These are phyloP conservation scores for Aspergillus fructus DNA, from an alignment of 2,329 filamentous ascomycete genomes.

Conservation along the genomic window DNA sequence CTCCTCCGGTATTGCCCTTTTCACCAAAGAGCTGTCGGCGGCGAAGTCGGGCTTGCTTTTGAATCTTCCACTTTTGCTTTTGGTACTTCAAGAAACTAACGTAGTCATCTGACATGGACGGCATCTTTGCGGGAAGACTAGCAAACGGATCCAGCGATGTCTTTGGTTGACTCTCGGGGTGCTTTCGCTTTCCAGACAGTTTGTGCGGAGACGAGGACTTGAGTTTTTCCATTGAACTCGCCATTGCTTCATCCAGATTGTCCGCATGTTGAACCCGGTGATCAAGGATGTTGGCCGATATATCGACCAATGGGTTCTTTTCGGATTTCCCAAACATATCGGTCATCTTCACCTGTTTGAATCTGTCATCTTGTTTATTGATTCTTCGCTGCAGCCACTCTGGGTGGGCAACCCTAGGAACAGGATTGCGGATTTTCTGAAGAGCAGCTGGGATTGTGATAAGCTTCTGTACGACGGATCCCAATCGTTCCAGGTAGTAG, in stretches of 20 bases:
- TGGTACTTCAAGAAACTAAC: constrained; percentile 86
- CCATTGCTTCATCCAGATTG: constrained; percentile 73
- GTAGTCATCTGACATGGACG: constrained; percentile 82
- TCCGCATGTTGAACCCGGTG: constrained; percentile 55
- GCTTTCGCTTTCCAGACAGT: constrained; percentile 68
- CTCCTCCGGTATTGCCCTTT: constrained; percentile 60
- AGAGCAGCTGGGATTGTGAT: constrained; percentile 97
- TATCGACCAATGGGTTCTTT: constrained; percentile 71
- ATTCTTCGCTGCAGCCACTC: constrained; percentile 96
- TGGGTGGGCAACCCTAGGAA: constrained; percentile 88
- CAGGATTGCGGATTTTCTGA: constrained; percentile 91
- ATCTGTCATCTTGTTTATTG: constrained; percentile 90
- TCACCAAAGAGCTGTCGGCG: constrained; percentile 93
- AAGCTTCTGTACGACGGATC: constrained; percentile 96
- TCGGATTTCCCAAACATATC: constrained; percentile 69
- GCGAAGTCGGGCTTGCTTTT: constrained; percentile 82
- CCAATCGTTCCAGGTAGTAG: constrained; percentile 93
- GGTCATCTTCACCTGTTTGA: constrained; percentile 99
- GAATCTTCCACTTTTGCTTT: constrained; percentile 98
- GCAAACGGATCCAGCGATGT: constrained; percentile 76
- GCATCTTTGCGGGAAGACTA: constrained; percentile 78
- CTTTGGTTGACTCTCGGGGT: constrained; percentile 61
- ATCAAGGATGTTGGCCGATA: constrained; percentile 62
- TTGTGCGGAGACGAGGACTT: constrained; percentile 60
- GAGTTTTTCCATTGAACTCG: constrained; percentile 67